Evolutionary conservation across 2,329 filamentous ascomycete species (phyloP), one percentile per base, ranked within the genome.

Genomic region (Diaporthe citrichinensis): DNA sequence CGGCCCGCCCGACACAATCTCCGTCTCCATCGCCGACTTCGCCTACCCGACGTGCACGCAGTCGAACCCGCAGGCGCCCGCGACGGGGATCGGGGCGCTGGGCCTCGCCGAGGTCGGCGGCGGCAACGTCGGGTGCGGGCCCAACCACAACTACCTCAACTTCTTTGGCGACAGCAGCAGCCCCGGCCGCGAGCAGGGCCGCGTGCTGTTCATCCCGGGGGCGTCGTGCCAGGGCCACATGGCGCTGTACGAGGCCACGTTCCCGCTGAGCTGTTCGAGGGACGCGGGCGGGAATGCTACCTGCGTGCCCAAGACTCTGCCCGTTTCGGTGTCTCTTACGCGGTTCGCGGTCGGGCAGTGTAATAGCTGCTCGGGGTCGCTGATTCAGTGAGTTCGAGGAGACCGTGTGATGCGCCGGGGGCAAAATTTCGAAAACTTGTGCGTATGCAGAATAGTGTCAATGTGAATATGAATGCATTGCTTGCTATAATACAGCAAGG

Each of bases 221-320:
- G 57, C 57, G 10, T 36, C 57, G 34, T 59, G 57, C 23, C 23
- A 25, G 34, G 57, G 57, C 5, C 34, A 59, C 57, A 23, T 59
- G 31, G 57, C 23, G 57, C 57, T 59, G 36, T 71, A 71, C 25
- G 44, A 41, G n/a, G 68, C 34, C 2, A 71, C n/a, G 4, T 71
- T 71, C 68, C 51, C 68, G 51, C 51, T 71, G 10, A 44, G 34
- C 15, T 71, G 68, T 23, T 20, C 51, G 25, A 57, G 68, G 51
- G 68, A 71, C 39, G 31, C 68, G 6, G 68, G 53, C 17, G 68
- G 68, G 8, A 71, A 71, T 49, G 51, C 68, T 15, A 59, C 68
- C 14, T 71, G 68, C 7, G 34, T 61, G 12, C 34, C 58, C 6
- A 25, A 41, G 58, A 41, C 23, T 10, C 23, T 61, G 4, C 23